A percentile compares a stretch with the other conserved stretches of the same genome.
Conservation (phyloP, 2,329 filamentous ascomycete genomes). For the Hypoxylon sp. region DNA sequence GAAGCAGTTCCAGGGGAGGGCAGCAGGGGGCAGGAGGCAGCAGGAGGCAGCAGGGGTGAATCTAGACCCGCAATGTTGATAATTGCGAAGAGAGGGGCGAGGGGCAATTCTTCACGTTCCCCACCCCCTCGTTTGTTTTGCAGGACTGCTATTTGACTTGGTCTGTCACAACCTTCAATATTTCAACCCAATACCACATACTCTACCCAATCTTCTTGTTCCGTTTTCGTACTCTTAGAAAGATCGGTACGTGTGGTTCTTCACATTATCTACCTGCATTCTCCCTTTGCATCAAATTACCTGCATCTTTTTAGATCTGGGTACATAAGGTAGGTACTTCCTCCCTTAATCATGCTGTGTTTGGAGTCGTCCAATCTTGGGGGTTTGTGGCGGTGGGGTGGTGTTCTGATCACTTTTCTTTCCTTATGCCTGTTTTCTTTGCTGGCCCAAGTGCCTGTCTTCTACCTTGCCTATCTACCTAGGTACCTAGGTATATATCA, state of each 20-base stretch:
- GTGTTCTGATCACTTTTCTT: constrained; percentile 11
- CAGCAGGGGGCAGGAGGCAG: background rate
- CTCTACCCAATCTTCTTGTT: constrained; percentile 35
- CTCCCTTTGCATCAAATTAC: constrained; percentile 35
- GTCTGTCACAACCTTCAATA: constrained; percentile 33
- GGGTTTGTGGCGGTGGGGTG: constrained; percentile 33
- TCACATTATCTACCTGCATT: constrained; percentile 31
- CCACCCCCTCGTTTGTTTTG: constrained; percentile 42
- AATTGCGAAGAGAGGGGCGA: constrained; percentile 22
- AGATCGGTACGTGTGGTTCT: constrained; percentile 28
- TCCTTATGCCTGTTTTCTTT: constrained; percentile 3
- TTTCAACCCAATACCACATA: constrained; percentile 43
- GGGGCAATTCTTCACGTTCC: constrained; percentile 40
- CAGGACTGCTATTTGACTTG: constrained; percentile 31
- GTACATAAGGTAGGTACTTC: constrained; percentile 30
- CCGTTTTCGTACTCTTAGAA: constrained; percentile 10
- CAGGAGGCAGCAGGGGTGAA: background rate
- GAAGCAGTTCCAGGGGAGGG: background rate
- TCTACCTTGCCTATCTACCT: constrained; percentile 5
- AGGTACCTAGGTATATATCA: no score
- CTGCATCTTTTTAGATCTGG: constrained; percentile 36
- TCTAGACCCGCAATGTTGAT: constrained; percentile 5
- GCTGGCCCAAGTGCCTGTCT: constrained; percentile 5
- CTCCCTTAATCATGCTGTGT: constrained; percentile 11
- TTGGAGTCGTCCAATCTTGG: constrained; percentile 19